These are phyloP conservation scores for Hibiscus tridactylites DNA, from an alignment of 345 rosid genomes.

Conservation along the genomic window DNA sequence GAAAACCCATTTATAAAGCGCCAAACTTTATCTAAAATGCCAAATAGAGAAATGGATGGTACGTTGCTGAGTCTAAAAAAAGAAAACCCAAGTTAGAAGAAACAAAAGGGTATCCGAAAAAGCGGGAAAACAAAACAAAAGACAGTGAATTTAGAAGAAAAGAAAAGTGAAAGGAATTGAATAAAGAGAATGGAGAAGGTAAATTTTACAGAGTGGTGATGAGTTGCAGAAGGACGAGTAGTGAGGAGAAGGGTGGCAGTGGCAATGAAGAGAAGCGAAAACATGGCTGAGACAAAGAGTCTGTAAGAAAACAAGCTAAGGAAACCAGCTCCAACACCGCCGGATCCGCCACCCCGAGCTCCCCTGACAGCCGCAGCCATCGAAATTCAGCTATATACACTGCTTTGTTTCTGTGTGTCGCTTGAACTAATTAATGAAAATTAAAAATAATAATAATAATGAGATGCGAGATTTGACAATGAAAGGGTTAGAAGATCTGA, in stretches of 20 bases:
- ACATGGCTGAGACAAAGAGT: conserved; percentile 77
- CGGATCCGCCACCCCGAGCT: conserved; percentile 47
- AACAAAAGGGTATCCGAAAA: neutral
- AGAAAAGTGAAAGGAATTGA: neutral
- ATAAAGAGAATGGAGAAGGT: neutral
- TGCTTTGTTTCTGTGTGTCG: neutral
- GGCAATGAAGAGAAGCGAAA: conserved; percentile 68
- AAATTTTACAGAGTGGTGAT: conserved; percentile 39
- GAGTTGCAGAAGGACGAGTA: conserved; percentile 36
- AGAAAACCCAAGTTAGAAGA: neutral
- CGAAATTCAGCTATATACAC: conserved; percentile 2
- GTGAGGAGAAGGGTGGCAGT: conserved; percentile 70
- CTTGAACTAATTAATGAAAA: neutral
- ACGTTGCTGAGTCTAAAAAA: neutral
- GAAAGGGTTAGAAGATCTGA: neutral
- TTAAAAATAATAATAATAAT: neutral
- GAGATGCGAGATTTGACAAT: neutral
- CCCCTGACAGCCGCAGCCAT: conserved; percentile 86
- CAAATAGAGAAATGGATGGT: neutral
- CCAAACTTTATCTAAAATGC: neutral
- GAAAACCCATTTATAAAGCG: neutral
- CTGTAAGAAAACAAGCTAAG: conserved; percentile 68
- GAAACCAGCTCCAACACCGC: conserved; percentile 38
- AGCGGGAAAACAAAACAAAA: neutral
- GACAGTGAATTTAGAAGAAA: neutral